These are phyloP conservation scores for Picea abies DNA, from an alignment of 83 land plant species.

Conservation along the genomic window DNA sequence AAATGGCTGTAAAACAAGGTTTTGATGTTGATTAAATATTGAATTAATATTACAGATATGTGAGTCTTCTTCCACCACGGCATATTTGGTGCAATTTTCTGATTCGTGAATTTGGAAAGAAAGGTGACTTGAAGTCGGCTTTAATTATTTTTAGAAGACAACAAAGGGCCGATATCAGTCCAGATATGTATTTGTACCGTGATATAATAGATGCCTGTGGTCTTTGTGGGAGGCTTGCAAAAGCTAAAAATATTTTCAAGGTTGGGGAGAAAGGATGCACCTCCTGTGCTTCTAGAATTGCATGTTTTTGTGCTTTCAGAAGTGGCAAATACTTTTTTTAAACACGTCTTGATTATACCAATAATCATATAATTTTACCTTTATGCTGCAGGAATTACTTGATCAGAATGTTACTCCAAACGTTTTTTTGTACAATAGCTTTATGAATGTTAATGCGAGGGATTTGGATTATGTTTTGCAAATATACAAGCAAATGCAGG, in stretches of 20 bases:
- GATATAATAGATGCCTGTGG: constrained; percentile 85
- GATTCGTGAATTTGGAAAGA: constrained; percentile 75
- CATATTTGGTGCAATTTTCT: constrained; percentile 48
- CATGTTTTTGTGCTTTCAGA: background rate
- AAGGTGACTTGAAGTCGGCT: constrained; percentile 59
- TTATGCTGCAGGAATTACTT: constrained; percentile 58
- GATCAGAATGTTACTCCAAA: constrained; percentile 55
- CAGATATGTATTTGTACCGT: constrained; percentile 69
- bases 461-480: constrained; percentile 60
- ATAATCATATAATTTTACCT: background rate
- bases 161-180: constrained; percentile 35
- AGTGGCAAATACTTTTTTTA: background rate
- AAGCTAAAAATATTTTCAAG: constrained; percentile 72
- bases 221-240: constrained; percentile 56
- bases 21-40: background rate
- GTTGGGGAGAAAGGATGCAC: constrained; percentile 24
- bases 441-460: constrained; percentile 81
- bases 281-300: background rate
- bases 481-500: constrained; percentile 75
- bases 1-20: background rate
- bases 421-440: constrained; percentile 76
- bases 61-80: constrained; percentile 41
- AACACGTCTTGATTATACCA: background rate
- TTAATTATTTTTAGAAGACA: constrained; percentile 55
- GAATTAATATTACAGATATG: constrained; percentile 54